Conservation (phyloP, 2,329 filamentous ascomycete species). For the Fusarium keratoplasticum region DNA sequence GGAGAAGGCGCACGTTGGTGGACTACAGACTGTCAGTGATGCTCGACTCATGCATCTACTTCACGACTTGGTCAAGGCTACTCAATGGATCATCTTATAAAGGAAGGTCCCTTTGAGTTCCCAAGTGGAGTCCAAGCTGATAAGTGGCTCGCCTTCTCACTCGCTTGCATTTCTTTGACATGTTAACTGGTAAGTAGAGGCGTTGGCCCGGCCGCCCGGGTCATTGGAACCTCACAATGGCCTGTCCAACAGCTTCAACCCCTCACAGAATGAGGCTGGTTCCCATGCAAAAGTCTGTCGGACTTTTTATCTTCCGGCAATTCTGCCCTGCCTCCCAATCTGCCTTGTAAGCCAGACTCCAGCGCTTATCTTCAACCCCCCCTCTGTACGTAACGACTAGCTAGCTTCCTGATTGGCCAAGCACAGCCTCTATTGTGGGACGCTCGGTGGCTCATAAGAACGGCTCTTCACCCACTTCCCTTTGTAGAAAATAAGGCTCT, state of each 20-base stretch:
- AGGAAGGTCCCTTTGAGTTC: background rate
- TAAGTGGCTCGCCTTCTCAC: background rate
- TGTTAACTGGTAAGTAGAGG: background rate
- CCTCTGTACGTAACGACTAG: no score
- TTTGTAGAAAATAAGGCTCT: no score
- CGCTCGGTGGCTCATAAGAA: no score
- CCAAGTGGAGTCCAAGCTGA: background rate
- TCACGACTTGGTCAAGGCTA: background rate
- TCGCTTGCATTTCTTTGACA: background rate
- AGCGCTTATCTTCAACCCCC: background rate
- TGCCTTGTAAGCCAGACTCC: background rate
- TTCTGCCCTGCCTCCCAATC: background rate
- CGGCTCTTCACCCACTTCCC: no score
- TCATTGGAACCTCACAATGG: background rate
- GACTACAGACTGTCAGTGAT: background rate
- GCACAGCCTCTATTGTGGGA: no score
- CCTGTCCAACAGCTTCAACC: background rate
- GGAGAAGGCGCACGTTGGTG: background rate
- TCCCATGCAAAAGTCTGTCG: background rate
- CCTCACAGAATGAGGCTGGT: background rate
- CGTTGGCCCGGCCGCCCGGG: background rate
- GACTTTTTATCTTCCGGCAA: background rate
- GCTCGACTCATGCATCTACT: background rate
- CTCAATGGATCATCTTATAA: background rate
- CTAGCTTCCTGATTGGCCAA: no score